These are phyloP conservation scores for Akanthomyces dipterigenus DNA, from an alignment of 2,329 filamentous ascomycete genomes.

Conservation along the genomic window DNA sequence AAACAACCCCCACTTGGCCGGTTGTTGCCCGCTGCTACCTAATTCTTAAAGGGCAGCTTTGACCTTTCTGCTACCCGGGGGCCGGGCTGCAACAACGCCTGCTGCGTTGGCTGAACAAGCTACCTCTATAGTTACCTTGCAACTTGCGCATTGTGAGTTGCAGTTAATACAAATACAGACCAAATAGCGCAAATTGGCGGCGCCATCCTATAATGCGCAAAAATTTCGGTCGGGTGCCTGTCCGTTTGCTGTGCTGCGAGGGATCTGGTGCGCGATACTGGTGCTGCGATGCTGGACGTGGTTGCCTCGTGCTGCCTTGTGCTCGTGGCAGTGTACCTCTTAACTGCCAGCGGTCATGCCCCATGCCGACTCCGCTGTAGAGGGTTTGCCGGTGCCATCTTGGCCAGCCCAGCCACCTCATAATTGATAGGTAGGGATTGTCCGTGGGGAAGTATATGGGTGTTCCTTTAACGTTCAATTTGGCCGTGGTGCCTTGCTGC, in stretches of 20 bases:
- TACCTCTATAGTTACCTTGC: no score
- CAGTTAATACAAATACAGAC: no score
- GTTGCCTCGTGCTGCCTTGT: neutral
- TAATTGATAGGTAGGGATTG: neutral
- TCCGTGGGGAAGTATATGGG: no score
- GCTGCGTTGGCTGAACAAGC: no score
- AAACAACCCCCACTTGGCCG: neutral
- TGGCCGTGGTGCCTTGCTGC: no score
- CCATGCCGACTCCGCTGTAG: slow-evolving; percentile 2
- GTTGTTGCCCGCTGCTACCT: no score
- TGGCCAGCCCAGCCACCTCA: neutral
- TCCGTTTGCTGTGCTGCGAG: no score
- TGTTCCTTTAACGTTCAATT: neutral
- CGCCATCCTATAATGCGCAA: no score
- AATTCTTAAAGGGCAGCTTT: no score
- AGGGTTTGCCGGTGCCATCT: neutral
- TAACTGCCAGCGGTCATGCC: neutral
- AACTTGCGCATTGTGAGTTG: no score
- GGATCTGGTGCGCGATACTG: neutral
- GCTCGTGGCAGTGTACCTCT: neutral
- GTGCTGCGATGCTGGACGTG: neutral
- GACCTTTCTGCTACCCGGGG: neutral
- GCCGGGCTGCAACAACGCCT: neutral
- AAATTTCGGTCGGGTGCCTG: no score
- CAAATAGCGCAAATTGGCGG: no score